phyloP scores from a whole-genome alignment of 164 flowering plant species.

The Cinnamomum micranthum region DNA sequence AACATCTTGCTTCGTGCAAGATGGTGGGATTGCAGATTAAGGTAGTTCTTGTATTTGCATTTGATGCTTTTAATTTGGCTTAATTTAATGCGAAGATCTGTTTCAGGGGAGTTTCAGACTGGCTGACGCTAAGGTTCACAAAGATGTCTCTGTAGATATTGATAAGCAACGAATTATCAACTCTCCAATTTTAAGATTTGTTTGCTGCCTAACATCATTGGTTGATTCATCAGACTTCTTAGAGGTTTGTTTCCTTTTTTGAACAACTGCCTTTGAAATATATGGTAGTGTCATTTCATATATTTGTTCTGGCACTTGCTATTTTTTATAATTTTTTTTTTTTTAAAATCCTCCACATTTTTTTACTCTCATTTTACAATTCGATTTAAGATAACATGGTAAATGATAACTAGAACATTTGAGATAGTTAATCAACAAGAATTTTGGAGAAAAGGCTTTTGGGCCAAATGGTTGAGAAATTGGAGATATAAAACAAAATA shows the following conservation, averaged over 20 bases:
- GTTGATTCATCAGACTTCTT: constrained; percentile 74
- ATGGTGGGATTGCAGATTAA: constrained; percentile 48
- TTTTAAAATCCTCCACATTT: background rate
- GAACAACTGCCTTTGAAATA: background rate
- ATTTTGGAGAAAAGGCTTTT: too few species aligned
- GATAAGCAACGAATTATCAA: constrained; percentile 52
- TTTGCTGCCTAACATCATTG: constrained; percentile 73
- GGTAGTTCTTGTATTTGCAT: constrained; percentile 14
- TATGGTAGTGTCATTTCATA: background rate
- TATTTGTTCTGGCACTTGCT: background rate
- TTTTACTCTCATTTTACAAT: background rate
- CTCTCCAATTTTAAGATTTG: constrained; percentile 71
- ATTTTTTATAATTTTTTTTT: background rate
- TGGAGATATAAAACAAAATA: too few species aligned
- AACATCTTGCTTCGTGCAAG: constrained; percentile 75
- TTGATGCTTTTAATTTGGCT: background rate
- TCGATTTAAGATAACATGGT: background rate
- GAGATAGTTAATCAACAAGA: too few species aligned
- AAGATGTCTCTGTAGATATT: constrained; percentile 37
- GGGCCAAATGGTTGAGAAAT: too few species aligned
- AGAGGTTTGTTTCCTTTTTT: constrained; percentile 45
- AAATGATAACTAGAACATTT: background rate
- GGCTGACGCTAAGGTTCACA: constrained; percentile 43
- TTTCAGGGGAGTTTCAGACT: constrained; percentile 60
- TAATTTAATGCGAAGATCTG: constrained; percentile 1